Conservation (phyloP, 257 asterid genomes). For the Nemophila menziesii region DNA sequence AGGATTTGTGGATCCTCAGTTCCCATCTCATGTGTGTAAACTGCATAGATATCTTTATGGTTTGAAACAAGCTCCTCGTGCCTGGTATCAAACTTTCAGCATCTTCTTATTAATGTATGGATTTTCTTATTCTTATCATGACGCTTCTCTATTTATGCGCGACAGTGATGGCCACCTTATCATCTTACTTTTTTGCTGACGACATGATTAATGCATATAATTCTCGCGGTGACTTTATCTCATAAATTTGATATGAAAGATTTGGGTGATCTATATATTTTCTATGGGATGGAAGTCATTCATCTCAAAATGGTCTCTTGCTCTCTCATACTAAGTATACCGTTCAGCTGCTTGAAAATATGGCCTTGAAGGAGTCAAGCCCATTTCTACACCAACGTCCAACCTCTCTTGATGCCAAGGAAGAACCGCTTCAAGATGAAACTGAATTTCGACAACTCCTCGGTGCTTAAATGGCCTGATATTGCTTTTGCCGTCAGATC, state of each 20-base stretch:
- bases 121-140: neutral
- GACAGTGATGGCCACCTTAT: no score
- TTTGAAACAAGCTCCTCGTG: neutral
- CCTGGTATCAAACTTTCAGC: neutral
- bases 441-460: neutral
- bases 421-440: neutral
- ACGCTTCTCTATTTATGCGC: no score
- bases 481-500: neutral
- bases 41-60: neutral
- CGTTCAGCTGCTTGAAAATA: neutral
- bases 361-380: neutral
- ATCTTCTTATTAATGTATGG: no score
- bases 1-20: neutral
- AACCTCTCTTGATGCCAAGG: neutral
- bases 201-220: no score
- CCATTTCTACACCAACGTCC: neutral
- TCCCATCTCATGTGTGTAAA: slow-evolving; percentile 1
- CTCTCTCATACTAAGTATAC: neutral
- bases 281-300: neutral
- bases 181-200: no score
- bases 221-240: no score
- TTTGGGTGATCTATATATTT: neutral
- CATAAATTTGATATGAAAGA: slow-evolving; percentile 1
- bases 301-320: neutral
- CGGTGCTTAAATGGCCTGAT: neutral